These are phyloP conservation scores for Metschnikowia koreensis DNA, from an alignment of 805 yeast species.

Conservation along the genomic window DNA sequence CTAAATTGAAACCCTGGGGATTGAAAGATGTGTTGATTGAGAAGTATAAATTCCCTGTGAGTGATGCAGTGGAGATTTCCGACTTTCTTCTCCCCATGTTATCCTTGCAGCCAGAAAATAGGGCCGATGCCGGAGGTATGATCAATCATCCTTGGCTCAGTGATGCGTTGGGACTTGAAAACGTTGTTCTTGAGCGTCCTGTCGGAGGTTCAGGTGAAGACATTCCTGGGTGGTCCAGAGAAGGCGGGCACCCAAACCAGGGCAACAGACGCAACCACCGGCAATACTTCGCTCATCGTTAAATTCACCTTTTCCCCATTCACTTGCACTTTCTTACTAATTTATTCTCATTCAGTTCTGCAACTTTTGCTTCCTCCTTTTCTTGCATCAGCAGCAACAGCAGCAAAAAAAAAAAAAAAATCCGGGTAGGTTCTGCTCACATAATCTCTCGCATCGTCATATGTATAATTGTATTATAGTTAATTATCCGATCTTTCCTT, in stretches of 20 bases:
- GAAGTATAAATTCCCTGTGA: conserved; percentile 50
- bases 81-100: conserved; percentile 86
- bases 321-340: conserved; percentile 1
- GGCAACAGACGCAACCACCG: conserved; percentile 14
- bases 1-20: conserved; percentile 51
- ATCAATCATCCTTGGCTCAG: conserved; percentile 81
- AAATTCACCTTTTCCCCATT: background rate
- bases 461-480: conserved; percentile 7
- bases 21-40: conserved; percentile 48
- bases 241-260: conserved; percentile 34
- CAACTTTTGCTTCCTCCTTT: background rate
- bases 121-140: conserved; percentile 97
- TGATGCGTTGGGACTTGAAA: conserved; percentile 75
- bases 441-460: conserved; percentile 4
- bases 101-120: conserved; percentile 64
- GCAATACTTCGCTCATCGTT: conserved; percentile 9
- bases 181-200: conserved; percentile 67
- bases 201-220: conserved; percentile 82
- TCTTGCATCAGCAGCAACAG: no score
- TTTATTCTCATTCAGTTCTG: conserved; percentile 6
- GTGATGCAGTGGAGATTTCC: conserved; percentile 69
- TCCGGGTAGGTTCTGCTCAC: conserved; percentile 1
- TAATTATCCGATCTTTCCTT: background rate
- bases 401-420: no score
- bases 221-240: conserved; percentile 87